Evolutionary conservation across 176 grass and related monocot species (phyloP), one percentile per base, ranked within the genome.

Genomic region (Aegilops sharonensis): DNA sequence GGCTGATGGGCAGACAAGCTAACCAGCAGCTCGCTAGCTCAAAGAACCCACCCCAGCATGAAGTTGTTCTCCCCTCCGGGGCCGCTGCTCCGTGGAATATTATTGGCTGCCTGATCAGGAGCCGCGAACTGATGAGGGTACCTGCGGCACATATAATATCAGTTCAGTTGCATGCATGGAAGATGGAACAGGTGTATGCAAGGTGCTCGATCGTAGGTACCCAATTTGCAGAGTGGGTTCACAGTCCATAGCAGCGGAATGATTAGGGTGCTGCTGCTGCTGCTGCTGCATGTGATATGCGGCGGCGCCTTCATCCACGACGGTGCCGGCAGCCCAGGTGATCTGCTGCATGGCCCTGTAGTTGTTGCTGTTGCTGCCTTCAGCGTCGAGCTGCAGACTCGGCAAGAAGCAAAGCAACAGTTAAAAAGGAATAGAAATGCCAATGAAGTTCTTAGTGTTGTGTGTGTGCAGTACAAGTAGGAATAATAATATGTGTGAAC

Each of bases 1-100:
- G 63, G 77, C 72, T 68, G 68, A 85, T 9, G 54, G 64, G 72
- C 61, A 65, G 20, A 61, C 83, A 18, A 5, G 18, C 7, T 34
- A 11, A 67, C 64, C 64, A 67, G 68, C 43, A 15, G 72, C 42
- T 30, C 23, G 47, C 4, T 1, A 72, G 52, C 23, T 98, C 81
- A 95, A 42, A 95, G 93, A 78, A 92, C 91, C 95, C 95, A 98
- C 37, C 91, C 91, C 18, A 92, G 86, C 95, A 98, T 98, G 87
- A 93, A 98, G 78, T 87, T 93, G 76, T 90, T 94, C 81, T 98
- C 95, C 40, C 72, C 89, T 79, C 86, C 90, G 14, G 61, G 72
- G 10, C 57, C 81, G 84, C 81, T 89, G 86, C 84, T 89, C 43
- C 89, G 88, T 32, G 83, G 74, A 66, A 90, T 89, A 75, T 82